phyloP scores from a whole-genome alignment of 495 filamentous ascomycete species.

The Pyronema omphalodes region DNA sequence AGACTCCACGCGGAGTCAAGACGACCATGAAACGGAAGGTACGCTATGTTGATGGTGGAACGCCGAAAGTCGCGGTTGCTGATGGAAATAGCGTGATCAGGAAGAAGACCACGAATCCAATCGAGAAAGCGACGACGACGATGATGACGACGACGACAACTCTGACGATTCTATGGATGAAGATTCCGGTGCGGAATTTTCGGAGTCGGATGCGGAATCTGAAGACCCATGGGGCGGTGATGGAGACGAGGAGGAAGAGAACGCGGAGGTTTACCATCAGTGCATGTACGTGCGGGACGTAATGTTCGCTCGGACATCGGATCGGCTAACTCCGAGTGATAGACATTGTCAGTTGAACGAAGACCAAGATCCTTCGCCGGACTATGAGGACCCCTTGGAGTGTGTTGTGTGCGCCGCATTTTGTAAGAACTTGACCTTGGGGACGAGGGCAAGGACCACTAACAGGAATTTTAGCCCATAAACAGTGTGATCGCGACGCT shows the following conservation, averaged over 20 bases:
- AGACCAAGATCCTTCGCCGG: slow-evolving; percentile 67
- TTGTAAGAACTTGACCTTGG: slow-evolving; percentile 40
- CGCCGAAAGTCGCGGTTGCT: slow-evolving; percentile 2
- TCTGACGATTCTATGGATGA: slow-evolving; percentile 26
- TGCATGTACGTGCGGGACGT: slow-evolving; percentile 42
- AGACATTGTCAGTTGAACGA: slow-evolving; percentile 54
- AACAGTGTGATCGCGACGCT: slow-evolving; percentile 75
- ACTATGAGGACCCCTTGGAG: slow-evolving; percentile 70
- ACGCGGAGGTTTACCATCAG: slow-evolving; percentile 31
- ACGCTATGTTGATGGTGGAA: slow-evolving; percentile 16
- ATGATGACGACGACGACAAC: slow-evolving; percentile 29
- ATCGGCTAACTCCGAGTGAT: slow-evolving; percentile 26
- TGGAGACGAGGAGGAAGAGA: slow-evolving; percentile 50
- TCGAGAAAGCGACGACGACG: slow-evolving; percentile 14
- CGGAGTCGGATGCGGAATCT: slow-evolving; percentile 29
- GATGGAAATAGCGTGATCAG: slow-evolving; percentile 24
- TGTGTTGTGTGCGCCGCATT: slow-evolving; percentile 74
- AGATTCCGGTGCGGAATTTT: slow-evolving; percentile 25
- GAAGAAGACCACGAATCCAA: slow-evolving; percentile 25
- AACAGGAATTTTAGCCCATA: slow-evolving; percentile 47
- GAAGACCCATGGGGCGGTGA: slow-evolving; percentile 41
- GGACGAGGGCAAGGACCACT: slow-evolving; percentile 18
- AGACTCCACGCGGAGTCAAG: slow-evolving; percentile 16
- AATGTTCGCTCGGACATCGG: neutral
- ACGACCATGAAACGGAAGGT: slow-evolving; percentile 19